These are phyloP conservation scores for Clarireedia hainanense DNA, from an alignment of 2,329 filamentous ascomycete species.

Conservation along the genomic window DNA sequence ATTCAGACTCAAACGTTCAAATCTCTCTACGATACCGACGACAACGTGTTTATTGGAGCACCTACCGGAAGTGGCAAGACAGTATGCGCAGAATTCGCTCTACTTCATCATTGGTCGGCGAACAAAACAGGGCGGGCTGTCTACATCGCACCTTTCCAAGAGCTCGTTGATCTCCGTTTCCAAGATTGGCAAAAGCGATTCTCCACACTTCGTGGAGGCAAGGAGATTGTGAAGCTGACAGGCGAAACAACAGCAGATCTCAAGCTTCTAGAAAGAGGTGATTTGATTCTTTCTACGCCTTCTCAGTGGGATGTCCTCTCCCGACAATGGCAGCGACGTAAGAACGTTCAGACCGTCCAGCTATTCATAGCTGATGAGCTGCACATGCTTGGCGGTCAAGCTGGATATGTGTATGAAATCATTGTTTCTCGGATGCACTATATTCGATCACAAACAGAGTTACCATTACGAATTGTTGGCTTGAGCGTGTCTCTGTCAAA, in stretches of 20 bases:
- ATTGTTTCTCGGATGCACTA: conserved; percentile 98
- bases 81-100: conserved; percentile 87
- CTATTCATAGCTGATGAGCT: conserved; percentile 93
- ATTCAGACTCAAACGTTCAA: conserved; percentile 98
- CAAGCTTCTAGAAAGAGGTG: conserved; percentile 77
- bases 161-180: conserved; percentile 74
- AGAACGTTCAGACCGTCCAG: conserved; percentile 85
- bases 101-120: conserved; percentile 80
- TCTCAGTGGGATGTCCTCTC: conserved; percentile 94
- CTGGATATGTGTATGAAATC: conserved; percentile 88
- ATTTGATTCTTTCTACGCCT: conserved; percentile 87
- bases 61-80: conserved; percentile 95
- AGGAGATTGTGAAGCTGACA: conserved; percentile 85
- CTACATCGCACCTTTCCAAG: conserved; percentile 91
- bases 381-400: conserved; percentile 80
- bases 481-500: conserved; percentile 89
- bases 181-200: conserved; percentile 83
- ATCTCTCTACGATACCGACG: conserved; percentile 80
- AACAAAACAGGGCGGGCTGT: conserved; percentile 69
- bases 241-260: conserved; percentile 89
- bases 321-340: conserved; percentile 90
- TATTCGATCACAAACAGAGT: conserved; percentile 81
- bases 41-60: conserved; percentile 90
- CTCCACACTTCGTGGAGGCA: conserved; percentile 65
- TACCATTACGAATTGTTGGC: conserved; percentile 78